Conservation (phyloP, 169 alveolate species). For the Theileria annulata region DNA sequence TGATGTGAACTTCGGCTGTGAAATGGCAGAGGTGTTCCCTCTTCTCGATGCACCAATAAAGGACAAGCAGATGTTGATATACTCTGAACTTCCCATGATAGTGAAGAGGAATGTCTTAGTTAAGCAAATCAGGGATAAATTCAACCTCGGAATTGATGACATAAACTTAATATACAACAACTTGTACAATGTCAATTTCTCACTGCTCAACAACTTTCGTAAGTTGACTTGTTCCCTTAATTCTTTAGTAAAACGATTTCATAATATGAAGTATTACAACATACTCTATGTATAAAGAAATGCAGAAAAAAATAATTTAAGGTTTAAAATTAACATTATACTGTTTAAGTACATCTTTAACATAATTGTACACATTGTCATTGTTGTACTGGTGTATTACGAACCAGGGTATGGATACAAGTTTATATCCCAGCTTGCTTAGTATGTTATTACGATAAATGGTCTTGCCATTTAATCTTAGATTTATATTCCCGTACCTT, state of each 20-base stretch:
- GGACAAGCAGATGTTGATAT: slow-evolving; percentile 36
- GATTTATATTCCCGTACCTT: not conserved
- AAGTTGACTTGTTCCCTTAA: slow-evolving; percentile 22
- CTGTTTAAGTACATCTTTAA: slow-evolving; percentile 28
- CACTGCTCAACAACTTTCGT: too few species aligned
- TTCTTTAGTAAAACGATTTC: slow-evolving; percentile 26
- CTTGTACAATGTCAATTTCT: too few species aligned
- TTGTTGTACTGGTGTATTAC: slow-evolving; percentile 25
- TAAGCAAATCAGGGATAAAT: too few species aligned
- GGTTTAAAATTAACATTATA: not conserved
- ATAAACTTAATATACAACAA: too few species aligned
- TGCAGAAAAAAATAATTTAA: too few species aligned
- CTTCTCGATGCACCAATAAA: slow-evolving; percentile 6
- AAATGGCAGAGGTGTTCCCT: slow-evolving; percentile 31
- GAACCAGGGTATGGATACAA: slow-evolving; percentile 48
- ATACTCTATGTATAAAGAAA: too few species aligned
- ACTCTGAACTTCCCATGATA: slow-evolving; percentile 45
- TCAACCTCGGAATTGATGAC: too few species aligned
- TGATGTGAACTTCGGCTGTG: slow-evolving; percentile 41
- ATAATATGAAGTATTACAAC: not conserved
- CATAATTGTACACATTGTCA: not conserved
- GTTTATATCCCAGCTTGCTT: slow-evolving; percentile 30
- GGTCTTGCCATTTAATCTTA: slow-evolving; percentile 4
- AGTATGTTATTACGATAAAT: not conserved
- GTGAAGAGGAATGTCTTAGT: slow-evolving; percentile 1